Base-by-base conservation (phyloP, 371 early-diverging fungal genomes). In the Mucor mucedo region DNA sequence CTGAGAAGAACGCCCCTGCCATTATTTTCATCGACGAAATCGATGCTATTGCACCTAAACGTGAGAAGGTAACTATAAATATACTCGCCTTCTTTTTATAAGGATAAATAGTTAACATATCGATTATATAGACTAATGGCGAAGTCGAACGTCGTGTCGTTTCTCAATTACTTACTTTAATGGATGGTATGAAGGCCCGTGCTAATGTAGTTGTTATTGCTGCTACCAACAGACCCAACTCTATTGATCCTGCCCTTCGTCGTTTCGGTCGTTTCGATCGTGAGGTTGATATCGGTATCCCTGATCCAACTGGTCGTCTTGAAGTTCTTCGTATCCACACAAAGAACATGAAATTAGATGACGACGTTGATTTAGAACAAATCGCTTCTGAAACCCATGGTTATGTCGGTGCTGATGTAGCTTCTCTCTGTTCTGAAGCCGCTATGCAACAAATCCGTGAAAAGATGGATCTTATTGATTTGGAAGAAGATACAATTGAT, bases 21-120 rank as follows among this genome's bases (percentile, higher is more conserved):
- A 99, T 99, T 65, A 97, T 99, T 65, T 99, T 99, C 75, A 99
- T 99, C 77, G 99, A 99, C 84, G 99, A 99, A 83, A 94, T 99
- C 63, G 99, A 99, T 85, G 97, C 99, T 33, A 99, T 99, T 74
- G 99, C 99, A 29, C 99, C 99, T 67, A 99, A 99, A 89, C 96
- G 99, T 88, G 99, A 99, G 57, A 99, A 99, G 82, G 55, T 63
- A 39, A 27, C 8, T 41, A 32, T 14, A 35, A 47, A 40, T 29
- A 4, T 14, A 32, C 21, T 1, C 21, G 21, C 1, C 21, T 21
- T 21, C 21, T 35, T 45, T 33, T 42, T 62, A 39, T 41, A 63
- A 41, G 47, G 11, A 29, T 32, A 13, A 29, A 32, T 10, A 29
- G 13, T 29, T 10, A 32, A 52, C 13, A n/a, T 8, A 13, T 10